Evolutionary conservation across 2,329 filamentous ascomycete genomes (phyloP).

Genomic region (Curvularia sp.): DNA sequence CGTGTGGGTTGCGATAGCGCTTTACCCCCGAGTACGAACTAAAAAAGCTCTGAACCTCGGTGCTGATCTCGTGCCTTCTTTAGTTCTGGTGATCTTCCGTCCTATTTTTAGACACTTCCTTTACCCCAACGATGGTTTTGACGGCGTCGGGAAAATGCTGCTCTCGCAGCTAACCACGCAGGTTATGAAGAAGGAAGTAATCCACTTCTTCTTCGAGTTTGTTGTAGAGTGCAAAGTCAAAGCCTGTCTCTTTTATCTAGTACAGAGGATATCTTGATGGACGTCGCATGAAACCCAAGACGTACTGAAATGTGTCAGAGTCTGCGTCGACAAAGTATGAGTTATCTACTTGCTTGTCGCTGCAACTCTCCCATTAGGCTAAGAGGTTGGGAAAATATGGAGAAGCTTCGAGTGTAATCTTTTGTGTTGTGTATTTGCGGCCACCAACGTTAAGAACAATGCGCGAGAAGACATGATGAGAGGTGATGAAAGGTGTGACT

Average conservation of each 20-base stretch:
- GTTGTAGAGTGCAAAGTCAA: slow-evolving; percentile 43
- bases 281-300: slow-evolving; percentile 47
- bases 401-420: slow-evolving; percentile 8
- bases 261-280: slow-evolving; percentile 40
- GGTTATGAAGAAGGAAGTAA: slow-evolving; percentile 41
- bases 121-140: slow-evolving; percentile 13
- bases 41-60: slow-evolving; percentile 13
- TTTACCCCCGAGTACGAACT: slow-evolving; percentile 9
- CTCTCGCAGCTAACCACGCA: slow-evolving; percentile 40
- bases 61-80: background rate
- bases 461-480: too few species aligned
- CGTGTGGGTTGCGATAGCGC: slow-evolving; percentile 3
- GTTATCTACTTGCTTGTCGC: slow-evolving; percentile 33
- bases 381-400: slow-evolving; percentile 34
- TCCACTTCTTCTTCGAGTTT: slow-evolving; percentile 42
- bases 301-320: slow-evolving; percentile 44
- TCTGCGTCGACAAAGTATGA: slow-evolving; percentile 51
- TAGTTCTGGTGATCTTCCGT: background rate
- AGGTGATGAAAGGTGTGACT: too few species aligned
- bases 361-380: slow-evolving; percentile 26
- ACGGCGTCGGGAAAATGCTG: slow-evolving; percentile 31
- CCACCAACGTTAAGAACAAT: slow-evolving; percentile 16
- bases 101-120: background rate
- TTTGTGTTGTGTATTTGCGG: slow-evolving; percentile 11
- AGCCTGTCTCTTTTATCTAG: slow-evolving; percentile 42